Base-by-base conservation (phyloP, 345 rosid species). In the Chamaenerion angustifolium region DNA sequence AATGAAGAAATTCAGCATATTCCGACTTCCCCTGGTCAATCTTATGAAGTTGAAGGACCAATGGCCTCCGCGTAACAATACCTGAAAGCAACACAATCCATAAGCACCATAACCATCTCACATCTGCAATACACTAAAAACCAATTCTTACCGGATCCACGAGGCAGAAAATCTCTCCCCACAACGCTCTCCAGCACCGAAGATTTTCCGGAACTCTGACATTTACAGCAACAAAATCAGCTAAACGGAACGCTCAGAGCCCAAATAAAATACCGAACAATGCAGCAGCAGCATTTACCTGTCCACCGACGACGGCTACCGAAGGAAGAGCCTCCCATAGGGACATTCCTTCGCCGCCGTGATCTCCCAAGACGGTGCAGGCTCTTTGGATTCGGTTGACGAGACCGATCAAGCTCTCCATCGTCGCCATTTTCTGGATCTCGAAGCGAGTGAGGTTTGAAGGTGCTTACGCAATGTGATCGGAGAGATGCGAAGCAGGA, bases 281-380 rank as follows among this genome's bases (percentile, higher is more conserved):
- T 5, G 37, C 5, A 31, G 6, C 37, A 31, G 37, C 37, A 31
- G 3, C 6, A 31, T 31, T 31, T 5, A 31, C 37, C 37, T 31
- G 37, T 31, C 37, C 37, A 31, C 37, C 37, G 5, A 31, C 37
- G 37, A 31, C 37, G 5, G 37, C 37, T 31, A 31, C 98, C 37
- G 96, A 68, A 25, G 93, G 96, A 42, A 90, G 93, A 61, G 98
- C 96, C 76, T 87, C 96, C 96, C 98, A 87, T 16, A 90, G 89
- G 4, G 98, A 87, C 95, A 90, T 71, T 63, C 98, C 95, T 68
- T 87, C 85, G 62, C 98, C 96, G 16, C 98, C 98, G 68, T 90
- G 76, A 69, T 90, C 93, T 25, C 98, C 96, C 46, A 90, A 65
- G 16, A 90, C 98, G 48, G 95, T 87, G 52, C 98, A 87, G 45